Conservation (phyloP, 176 grass and related monocot species). For the Musa itinerans region DNA sequence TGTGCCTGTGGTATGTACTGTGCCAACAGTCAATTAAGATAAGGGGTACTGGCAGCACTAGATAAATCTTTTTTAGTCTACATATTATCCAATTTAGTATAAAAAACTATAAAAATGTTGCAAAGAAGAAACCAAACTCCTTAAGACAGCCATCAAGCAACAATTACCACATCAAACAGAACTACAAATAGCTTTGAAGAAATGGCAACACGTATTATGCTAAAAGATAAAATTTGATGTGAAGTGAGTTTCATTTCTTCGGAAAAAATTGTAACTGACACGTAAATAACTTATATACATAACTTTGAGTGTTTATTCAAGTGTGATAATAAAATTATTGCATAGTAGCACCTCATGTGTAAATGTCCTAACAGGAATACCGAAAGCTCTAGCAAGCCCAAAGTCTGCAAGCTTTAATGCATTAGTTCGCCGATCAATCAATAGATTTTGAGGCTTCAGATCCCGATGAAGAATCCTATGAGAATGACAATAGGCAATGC, state of each 20-base stretch:
- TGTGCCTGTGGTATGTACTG: neutral
- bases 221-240: conserved; percentile 1
- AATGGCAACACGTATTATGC: neutral
- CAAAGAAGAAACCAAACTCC: neutral
- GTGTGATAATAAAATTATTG: neutral
- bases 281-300: neutral
- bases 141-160: neutral
- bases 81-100: neutral
- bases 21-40: neutral
- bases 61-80: neutral
- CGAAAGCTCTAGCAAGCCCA: conserved; percentile 81
- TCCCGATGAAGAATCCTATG: conserved; percentile 86
- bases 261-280: neutral
- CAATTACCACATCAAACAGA: neutral
- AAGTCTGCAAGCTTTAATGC: conserved; percentile 90
- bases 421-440: conserved; percentile 69
- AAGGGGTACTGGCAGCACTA: neutral
- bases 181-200: neutral
- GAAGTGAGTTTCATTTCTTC: neutral
- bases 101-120: neutral
- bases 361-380: conserved; percentile 74
- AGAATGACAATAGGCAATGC: conserved; percentile 90
- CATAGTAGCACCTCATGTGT: conserved; percentile 58
- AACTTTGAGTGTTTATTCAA: neutral
- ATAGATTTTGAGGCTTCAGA: conserved; percentile 91